A percentile compares a stretch with the other conserved stretches of the same genome.
Evolutionary conservation across 2,329 filamentous ascomycete genomes (phyloP).

Genomic region (Chaetothyriales sp.): DNA sequence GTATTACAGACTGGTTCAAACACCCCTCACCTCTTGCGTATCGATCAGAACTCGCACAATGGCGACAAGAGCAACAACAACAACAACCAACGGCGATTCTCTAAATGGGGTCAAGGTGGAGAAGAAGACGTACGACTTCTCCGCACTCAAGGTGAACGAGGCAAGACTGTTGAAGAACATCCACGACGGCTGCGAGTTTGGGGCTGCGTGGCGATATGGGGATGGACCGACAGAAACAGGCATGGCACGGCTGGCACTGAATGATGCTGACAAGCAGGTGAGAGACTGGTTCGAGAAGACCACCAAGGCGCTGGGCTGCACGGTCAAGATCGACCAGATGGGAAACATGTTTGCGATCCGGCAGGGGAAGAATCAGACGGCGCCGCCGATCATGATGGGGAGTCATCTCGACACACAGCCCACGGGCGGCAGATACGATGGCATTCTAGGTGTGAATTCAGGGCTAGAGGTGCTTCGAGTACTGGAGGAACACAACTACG

Average conservation of each 20-base stretch:
- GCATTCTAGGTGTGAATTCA: constrained; percentile 58
- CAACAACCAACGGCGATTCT: constrained; percentile 4
- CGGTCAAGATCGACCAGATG: constrained; percentile 55
- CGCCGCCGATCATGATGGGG: constrained; percentile 52
- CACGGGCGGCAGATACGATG: constrained; percentile 53
- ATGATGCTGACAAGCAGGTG: constrained; percentile 54
- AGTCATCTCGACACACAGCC: constrained; percentile 44
- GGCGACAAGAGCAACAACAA: background rate
- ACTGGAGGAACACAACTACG: constrained; percentile 49
- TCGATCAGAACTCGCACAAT: background rate
- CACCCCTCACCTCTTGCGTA: background rate
- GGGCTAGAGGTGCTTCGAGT: constrained; percentile 58
- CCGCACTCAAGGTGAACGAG: constrained; percentile 16
- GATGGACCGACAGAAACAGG: constrained; percentile 29
- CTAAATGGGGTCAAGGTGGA: constrained; percentile 8
- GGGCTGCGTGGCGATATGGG: constrained; percentile 17
- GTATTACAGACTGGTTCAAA: background rate
- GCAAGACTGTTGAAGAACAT: constrained; percentile 16
- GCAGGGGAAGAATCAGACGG: constrained; percentile 42
- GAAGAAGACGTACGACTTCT: constrained; percentile 12
- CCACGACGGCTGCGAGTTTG: constrained; percentile 15
- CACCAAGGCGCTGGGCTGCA: constrained; percentile 48
- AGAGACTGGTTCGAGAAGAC: constrained; percentile 62
- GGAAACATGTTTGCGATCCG: constrained; percentile 67
- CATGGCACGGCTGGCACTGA: constrained; percentile 60